phyloP scores from a whole-genome alignment of 352 stramenopile species.

The Pythium dissotocum region DNA sequence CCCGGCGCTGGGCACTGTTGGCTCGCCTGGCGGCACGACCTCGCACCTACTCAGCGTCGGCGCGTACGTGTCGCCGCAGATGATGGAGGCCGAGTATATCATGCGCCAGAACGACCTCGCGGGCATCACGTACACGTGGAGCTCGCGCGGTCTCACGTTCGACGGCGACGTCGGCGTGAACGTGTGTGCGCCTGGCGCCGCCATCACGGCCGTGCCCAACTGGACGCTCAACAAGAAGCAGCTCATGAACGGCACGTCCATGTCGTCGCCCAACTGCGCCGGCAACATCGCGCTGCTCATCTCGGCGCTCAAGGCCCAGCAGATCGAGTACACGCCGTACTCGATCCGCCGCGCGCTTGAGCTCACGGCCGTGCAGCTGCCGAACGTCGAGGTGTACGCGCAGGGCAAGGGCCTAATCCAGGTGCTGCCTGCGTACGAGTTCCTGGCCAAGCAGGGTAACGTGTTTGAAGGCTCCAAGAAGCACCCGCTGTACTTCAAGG shows the following conservation, averaged over 20 bases:
- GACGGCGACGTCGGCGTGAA: constrained; percentile 92
- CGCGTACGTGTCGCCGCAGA: constrained; percentile 94
- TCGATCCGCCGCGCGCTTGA: constrained; percentile 89
- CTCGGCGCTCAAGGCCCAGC: constrained; percentile 83
- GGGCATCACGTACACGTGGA: constrained; percentile 91
- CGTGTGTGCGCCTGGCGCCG: constrained; percentile 93
- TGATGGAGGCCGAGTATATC: constrained; percentile 93
- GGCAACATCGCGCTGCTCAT: constrained; percentile 94
- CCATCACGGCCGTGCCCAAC: constrained; percentile 93
- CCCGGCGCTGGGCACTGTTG: constrained; percentile 93
- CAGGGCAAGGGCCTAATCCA: constrained; percentile 85
- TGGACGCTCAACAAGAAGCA: constrained; percentile 95
- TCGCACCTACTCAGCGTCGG: constrained; percentile 90
- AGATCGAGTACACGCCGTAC: constrained; percentile 83
- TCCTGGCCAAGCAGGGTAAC: constrained; percentile 47
- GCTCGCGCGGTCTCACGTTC: constrained; percentile 89
- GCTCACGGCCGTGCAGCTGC: constrained; percentile 72
- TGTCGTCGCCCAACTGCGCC: constrained; percentile 94
- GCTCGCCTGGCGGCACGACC: constrained; percentile 90
- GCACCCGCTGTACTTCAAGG: constrained; percentile 50
- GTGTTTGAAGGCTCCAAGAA: constrained; percentile 61
- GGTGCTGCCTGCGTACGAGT: constrained; percentile 77
- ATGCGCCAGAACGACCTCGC: constrained; percentile 71
- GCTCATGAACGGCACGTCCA: constrained; percentile 97
- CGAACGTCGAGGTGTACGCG: constrained; percentile 68